Base-by-base conservation (phyloP, 108 stramenopile genomes). In the Thalassiosira profunda region DNA sequence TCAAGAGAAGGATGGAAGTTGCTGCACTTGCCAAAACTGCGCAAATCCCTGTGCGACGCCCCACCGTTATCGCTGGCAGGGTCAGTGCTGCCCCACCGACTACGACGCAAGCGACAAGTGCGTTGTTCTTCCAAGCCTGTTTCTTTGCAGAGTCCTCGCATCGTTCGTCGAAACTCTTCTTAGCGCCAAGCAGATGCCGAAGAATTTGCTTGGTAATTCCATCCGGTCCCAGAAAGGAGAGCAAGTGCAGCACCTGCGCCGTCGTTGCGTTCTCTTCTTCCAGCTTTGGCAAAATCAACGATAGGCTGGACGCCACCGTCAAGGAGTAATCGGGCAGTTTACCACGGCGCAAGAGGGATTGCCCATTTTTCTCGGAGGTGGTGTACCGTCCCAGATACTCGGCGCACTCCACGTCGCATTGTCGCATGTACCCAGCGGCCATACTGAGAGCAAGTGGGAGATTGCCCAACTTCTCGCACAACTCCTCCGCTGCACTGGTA, bases 351-450 rank as follows among this genome's bases (percentile, higher is more conserved):
- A 82, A 43, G 34, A 82, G 31, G 1, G 76, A 70, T 40, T 63
- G 47, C 18, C 79, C 85, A 45, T 33, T 70, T 29, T 57, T 63
- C 47, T 80, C 85, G 14, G 80, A 86, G 20, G 36, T 36, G 14
- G 44, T 31, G 43, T 81, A 88, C 11, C 87, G 84, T n/a, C 76
- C 72, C 37, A 85, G 37, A 67, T 88, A 88, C 46, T 88, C 87
- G 12, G 52, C 42, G 33, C 84, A 84, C 34, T 40, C 26, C 5
- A 88, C 87, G 42, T 88, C 87, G 45, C 87, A 88, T 58, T 73
- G 79, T 52, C 67, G 48, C 87, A 88, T 88, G 44, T 88, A 88
- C 1, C 83, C 84, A 0, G 83, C 87, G 20, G 87, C 87, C 76
- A 86, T 84, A 21, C 83, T 76, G 18, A 88, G 44, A 2, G 87